A percentile compares a stretch with the other conserved stretches of the same genome.
These are phyloP conservation scores for Antarctomyces pellizariae DNA, from an alignment of 495 filamentous ascomycete species.

Conservation along the genomic window DNA sequence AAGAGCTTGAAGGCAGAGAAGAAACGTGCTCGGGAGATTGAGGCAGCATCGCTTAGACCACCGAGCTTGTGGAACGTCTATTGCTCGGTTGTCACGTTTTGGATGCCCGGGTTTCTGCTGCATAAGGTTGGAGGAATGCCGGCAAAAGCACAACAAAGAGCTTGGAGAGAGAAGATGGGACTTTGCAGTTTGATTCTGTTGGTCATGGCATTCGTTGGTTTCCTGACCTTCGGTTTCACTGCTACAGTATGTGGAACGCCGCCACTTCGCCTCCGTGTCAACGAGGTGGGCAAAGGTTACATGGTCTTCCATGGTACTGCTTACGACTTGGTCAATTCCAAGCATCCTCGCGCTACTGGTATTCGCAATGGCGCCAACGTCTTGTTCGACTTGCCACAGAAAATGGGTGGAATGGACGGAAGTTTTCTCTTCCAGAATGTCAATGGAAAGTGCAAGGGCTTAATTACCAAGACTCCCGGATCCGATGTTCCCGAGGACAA, in stretches of 20 bases:
- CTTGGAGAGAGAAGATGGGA: slow-evolving; percentile 98
- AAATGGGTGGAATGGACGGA: slow-evolving; percentile 69
- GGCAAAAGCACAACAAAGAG: slow-evolving; percentile 68
- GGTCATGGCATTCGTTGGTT: slow-evolving; percentile 79
- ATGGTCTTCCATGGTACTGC: slow-evolving; percentile 93
- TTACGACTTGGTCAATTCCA: slow-evolving; percentile 51
- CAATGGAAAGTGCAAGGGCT: slow-evolving; percentile 85
- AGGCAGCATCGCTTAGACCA: slow-evolving; percentile 44
- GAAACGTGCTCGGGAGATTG: slow-evolving; percentile 29
- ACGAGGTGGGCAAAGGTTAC: slow-evolving; percentile 54
- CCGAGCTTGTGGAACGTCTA: slow-evolving; percentile 90
- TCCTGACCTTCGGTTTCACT: slow-evolving; percentile 91
- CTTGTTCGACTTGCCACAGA: slow-evolving; percentile 57
- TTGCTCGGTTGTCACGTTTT: slow-evolving; percentile 82
- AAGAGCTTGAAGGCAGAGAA: slow-evolving; percentile 38
- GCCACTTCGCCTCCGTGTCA: slow-evolving; percentile 48
- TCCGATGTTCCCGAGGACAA: slow-evolving; percentile 63
- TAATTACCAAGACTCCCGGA: slow-evolving; percentile 45
- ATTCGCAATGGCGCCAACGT: slow-evolving; percentile 55
- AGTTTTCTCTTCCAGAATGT: slow-evolving; percentile 98
- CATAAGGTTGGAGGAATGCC: slow-evolving; percentile 72
- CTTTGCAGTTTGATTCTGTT: slow-evolving; percentile 79
- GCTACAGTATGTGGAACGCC: slow-evolving; percentile 56
- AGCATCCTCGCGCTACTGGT: slow-evolving; percentile 56
- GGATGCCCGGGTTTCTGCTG: slow-evolving; percentile 71